phyloP scores from a whole-genome alignment of 2,329 filamentous ascomycete genomes.

The Curvularia eragrostidis region DNA sequence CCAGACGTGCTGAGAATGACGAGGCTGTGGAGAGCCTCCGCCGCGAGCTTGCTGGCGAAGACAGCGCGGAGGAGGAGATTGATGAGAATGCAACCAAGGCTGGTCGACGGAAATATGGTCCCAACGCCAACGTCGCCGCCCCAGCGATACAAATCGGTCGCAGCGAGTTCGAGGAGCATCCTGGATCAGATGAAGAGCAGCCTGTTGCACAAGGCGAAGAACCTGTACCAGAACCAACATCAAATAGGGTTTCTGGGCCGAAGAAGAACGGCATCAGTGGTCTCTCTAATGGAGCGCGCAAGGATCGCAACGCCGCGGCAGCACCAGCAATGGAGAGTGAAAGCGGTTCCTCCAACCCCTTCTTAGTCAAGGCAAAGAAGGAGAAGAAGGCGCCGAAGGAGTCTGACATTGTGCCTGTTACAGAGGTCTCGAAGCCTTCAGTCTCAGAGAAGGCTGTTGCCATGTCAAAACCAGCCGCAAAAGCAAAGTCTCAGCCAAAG shows the following conservation, averaged over 20 bases:
- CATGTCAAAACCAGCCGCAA: constrained; percentile 26
- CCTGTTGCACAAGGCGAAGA: constrained; percentile 33
- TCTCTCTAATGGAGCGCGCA: constrained; percentile 23
- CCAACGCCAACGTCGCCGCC: constrained; percentile 46
- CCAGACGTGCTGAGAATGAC: constrained; percentile 80
- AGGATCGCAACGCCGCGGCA: constrained; percentile 12
- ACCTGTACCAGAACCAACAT: constrained; percentile 22
- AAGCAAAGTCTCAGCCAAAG: constrained; percentile 29
- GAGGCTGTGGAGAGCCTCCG: constrained; percentile 67
- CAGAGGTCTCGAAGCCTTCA: constrained; percentile 14
- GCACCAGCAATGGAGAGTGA: constrained; percentile 15
- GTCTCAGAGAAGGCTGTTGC: constrained; percentile 9
- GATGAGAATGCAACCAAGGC: constrained; percentile 64
- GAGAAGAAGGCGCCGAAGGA: constrained; percentile 30
- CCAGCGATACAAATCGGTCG: constrained; percentile 42
- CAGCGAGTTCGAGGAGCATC: constrained; percentile 68
- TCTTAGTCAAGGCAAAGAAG: constrained; percentile 43
- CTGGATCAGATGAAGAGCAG: constrained; percentile 55
- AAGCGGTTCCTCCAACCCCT: constrained; percentile 37
- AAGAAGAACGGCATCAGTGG: constrained; percentile 22
- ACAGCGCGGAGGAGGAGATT: constrained; percentile 59
- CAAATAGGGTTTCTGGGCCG: constrained; percentile 11
- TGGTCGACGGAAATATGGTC: constrained; percentile 75
- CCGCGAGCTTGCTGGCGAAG: constrained; percentile 70
- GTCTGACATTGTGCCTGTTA: constrained; percentile 23